Percentiles rank a stretch among this genome's conserved stretches.
Evolutionary conservation across 352 stramenopile genomes (phyloP).

Genomic region (Blastocystis sp.): DNA sequence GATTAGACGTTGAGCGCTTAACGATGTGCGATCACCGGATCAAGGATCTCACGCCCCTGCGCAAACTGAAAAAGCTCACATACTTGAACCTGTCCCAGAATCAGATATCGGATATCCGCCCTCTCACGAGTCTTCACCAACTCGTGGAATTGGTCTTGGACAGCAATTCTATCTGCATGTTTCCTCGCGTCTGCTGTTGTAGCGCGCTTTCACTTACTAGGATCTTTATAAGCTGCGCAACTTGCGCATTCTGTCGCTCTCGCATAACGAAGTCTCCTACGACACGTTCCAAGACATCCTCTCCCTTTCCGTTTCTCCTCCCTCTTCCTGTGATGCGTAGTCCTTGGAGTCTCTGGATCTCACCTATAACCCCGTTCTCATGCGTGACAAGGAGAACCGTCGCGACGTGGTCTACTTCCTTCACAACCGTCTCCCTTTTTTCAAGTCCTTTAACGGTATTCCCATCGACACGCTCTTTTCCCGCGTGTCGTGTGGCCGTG

Average conservation of each 20-base stretch:
- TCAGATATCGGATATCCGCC: conserved; percentile 30
- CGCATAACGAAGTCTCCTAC: conserved; percentile 47
- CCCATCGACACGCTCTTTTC: conserved; percentile 50
- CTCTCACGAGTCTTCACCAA: conserved; percentile 25
- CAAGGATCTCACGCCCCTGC: conserved; percentile 17
- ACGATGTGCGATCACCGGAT: conserved; percentile 41
- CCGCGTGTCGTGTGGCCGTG: conserved; percentile 22
- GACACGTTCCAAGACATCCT: conserved; percentile 61
- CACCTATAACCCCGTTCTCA: conserved; percentile 44
- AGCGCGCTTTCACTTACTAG: background rate
- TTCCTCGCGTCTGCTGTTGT: conserved; percentile 20
- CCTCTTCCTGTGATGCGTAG: background rate
- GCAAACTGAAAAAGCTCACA: conserved; percentile 13
- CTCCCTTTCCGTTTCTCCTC: conserved; percentile 16
- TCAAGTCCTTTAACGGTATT: conserved; percentile 31
- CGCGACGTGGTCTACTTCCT: conserved; percentile 56
- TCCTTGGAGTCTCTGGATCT: conserved; percentile 36
- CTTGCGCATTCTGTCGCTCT: conserved; percentile 26
- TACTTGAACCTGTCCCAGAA: conserved; percentile 60
- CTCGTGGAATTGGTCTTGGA: conserved; percentile 49
- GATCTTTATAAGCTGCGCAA: conserved; percentile 62
- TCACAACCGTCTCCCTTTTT: conserved; percentile 45
- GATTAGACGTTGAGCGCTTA: conserved; percentile 51
- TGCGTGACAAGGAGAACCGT: conserved; percentile 60
- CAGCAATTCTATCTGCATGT: conserved; percentile 27